Evolutionary conservation across 2,329 filamentous ascomycete species (phyloP), one percentile per base, ranked within the genome.

Genomic region (Pseudocercospora fijiensis): DNA sequence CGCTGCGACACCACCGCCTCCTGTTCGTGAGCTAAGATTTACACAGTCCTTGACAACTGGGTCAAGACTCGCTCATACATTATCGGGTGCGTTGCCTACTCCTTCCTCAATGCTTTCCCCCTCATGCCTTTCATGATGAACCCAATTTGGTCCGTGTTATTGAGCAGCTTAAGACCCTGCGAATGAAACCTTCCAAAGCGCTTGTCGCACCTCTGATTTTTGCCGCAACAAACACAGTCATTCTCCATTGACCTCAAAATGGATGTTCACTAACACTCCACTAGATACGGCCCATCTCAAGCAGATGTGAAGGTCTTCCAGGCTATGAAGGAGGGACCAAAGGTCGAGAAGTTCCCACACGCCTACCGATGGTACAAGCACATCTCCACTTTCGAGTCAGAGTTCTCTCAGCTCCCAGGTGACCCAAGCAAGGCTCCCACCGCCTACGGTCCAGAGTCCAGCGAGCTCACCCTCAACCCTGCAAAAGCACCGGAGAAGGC

Each of bases 291-390:
- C 68, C 89, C 93, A 75, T 91, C 91, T 75, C 95, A 99, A 86
- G 95, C 95, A 82, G 95, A 99, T 85, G 94, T 96, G 76, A 90
- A 90, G 81, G 88, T 88, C 83, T 98, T 90, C 90, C 96, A 98
- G 88, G 90, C 90, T 76, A 81, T 97, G 79, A 88, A 85, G 76
- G 81, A 84, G 73, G 81, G 87, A 65, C 95, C 95, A 74, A 88
- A 90, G 72, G 86, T 90, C 75, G 84, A 85, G 80, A 96, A 96
- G 85, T 96, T 90, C 88, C 92, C 94, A 76, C 85, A 96, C 84
- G 92, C 90, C 77, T 92, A 91, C 78, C 90, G 95, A 81, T 99
- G 95, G 95, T 97, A 96, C 88, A 96, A 96, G 88, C 94, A 99
- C 88, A 91, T 97, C 78, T 87, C 90, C 79, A 90, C 90, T 74